These are phyloP conservation scores for Bipolaris gigantea DNA, from an alignment of 2,329 filamentous ascomycete genomes.

Conservation along the genomic window DNA sequence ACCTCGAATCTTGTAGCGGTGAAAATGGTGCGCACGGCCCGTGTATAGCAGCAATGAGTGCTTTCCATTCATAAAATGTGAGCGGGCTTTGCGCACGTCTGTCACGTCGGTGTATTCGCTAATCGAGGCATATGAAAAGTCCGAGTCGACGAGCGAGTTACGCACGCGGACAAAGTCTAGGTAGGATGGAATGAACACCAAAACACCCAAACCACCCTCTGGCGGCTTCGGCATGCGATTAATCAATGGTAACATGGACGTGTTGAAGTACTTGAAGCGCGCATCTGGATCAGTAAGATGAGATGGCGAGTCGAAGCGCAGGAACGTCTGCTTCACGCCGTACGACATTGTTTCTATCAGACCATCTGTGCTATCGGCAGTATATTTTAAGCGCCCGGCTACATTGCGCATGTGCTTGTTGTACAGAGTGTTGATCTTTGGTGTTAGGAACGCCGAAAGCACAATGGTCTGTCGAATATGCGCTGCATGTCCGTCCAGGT, in stretches of 20 bases:
- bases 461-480: slow-evolving; percentile 85
- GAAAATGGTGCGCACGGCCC: slow-evolving; percentile 95
- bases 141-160: slow-evolving; percentile 83
- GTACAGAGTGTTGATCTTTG: slow-evolving; percentile 81
- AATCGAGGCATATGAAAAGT: slow-evolving; percentile 75
- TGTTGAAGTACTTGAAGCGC: slow-evolving; percentile 88
- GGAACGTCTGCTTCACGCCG: slow-evolving; percentile 83
- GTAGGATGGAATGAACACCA: slow-evolving; percentile 91
- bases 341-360: slow-evolving; percentile 70
- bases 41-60: slow-evolving; percentile 87
- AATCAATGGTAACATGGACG: slow-evolving; percentile 75
- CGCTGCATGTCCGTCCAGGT: slow-evolving; percentile 82
- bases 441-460: slow-evolving; percentile 80
- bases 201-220: slow-evolving; percentile 61
- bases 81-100: slow-evolving; percentile 80
- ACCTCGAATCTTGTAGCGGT: slow-evolving; percentile 79
- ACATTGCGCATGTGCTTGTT: slow-evolving; percentile 77
- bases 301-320: slow-evolving; percentile 73
- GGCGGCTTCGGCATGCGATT: slow-evolving; percentile 67
- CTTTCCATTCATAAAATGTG: slow-evolving; percentile 81
- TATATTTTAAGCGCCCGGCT: slow-evolving; percentile 75
- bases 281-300: slow-evolving; percentile 79
- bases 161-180: slow-evolving; percentile 92
- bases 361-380: slow-evolving; percentile 66
- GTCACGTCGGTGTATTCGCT: slow-evolving; percentile 82